Evolutionary conservation across 768 basidiomycete species (phyloP), one percentile per base, ranked within the genome.

Genomic region (Butyriboletus loyo): DNA sequence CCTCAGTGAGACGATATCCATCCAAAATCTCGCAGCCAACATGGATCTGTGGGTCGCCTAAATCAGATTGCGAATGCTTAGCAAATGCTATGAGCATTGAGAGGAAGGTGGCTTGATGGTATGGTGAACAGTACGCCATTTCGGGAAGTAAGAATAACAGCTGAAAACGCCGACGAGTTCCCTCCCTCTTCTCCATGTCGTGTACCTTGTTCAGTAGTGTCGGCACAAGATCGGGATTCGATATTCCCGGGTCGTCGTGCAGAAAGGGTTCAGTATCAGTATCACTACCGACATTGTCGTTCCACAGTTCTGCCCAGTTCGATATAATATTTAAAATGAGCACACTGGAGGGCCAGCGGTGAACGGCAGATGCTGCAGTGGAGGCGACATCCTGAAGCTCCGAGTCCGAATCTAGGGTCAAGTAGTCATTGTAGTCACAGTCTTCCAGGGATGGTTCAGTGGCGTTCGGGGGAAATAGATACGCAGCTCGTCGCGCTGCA

Each of bases 41-140:
- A 30, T 57, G 38, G 7, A 22, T 34, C 11, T 41, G 57, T 34
- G 49, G 51, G 22, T 42, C 3, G 2, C 19, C 40, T 1, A 11
- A 8, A 14, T 22, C 15, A 21, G 56, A 43, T 8, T 48, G 48
- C 13, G 50, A 10, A 19, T 53, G 42, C 10, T 54, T 42, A 2
- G 57, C 50, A 38, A 73, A 70, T 5, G 73, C 59, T 9, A 74
- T 31, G 0, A 74, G 44, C 19, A 67, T 64, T 0, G 64, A 59
- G n/a, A 70, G 51, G 35, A 69, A 57, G 10, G 47, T 44, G 1
- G 44, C 30, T 3, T 49, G 41, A 15, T 39, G 21, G 0, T 32
- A 14, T 8, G 59, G 46, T 22, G 59, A 66, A 22, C 48, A 39
- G 49, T 66, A 73, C 22, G 48, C 59, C 55, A 66, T 50, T 11